Base-by-base conservation (phyloP, 768 basidiomycete genomes). In the Hemileccinum impolitum region DNA sequence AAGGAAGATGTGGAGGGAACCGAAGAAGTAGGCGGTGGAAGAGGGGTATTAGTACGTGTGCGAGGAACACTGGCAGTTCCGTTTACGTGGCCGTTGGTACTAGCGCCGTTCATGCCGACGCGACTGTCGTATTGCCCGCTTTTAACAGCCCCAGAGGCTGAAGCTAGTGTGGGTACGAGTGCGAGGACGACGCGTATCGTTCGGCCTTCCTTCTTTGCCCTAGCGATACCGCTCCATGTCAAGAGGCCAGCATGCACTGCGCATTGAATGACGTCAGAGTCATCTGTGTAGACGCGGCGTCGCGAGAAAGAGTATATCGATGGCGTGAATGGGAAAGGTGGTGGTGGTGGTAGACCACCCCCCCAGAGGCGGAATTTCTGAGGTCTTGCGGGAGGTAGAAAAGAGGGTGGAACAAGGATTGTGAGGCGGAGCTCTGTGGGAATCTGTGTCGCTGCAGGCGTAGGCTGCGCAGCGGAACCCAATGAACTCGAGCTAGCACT, bases 221-320 rank as follows among this genome's bases (percentile, higher is more conserved):
- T 60, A 31, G 63, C 45, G 34, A 74, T 62, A n/a, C 59, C 65
- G 45, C 67, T 72, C 76, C 76, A 78, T 14, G 69, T 67, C 30
- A 76, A 60, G 41, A 70, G 61, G 7, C 87, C 87, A 0, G 84
- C 74, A 55, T 89, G 87, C 39, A 89, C 65, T 2, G 83, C 85
- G 47, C 83, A 84, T 35, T 84, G 60, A 59, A 86, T 80, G 43
- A 87, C 59, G 56, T 87, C 84, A 9, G 85, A 87, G 65, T 89
- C 87, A 65, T 89, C 86, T 0, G 87, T 89, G 67, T 89, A 89
- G 31, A 87, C 74, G 40, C 82, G 70, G n/a, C 80, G 70, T 30
- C 68, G 68, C 25, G 73, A 66, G 26, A 57, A 55, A 3, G 60
- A 63, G 49, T 58, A 57, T 32, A 56, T 50, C 3, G 58, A 58